Evolutionary conservation across 805 yeast species (phyloP).

Genomic region (Yamadazyma sp.): DNA sequence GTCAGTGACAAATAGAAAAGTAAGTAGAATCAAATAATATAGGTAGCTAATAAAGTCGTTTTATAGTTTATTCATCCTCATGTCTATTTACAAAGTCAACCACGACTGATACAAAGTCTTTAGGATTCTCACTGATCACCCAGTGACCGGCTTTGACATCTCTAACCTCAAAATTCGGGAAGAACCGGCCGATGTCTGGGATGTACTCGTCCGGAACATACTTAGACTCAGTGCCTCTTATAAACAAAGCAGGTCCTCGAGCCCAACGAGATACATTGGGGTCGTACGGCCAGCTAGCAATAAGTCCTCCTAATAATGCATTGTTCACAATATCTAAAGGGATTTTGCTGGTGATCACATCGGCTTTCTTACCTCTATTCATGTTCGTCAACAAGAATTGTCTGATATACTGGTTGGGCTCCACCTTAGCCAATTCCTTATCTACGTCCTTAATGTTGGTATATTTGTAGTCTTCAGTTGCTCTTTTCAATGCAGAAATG

Average conservation of each 20-base stretch:
- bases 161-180: constrained; percentile 71
- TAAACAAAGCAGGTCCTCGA: constrained; percentile 68
- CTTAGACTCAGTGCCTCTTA: constrained; percentile 73
- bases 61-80: constrained; percentile 36
- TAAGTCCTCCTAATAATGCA: constrained; percentile 59
- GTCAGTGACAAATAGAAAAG: constrained; percentile 26
- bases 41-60: too few species aligned
- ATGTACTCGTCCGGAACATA: constrained; percentile 84
- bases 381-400: constrained; percentile 79
- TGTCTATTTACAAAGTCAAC: constrained; percentile 59
- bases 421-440: constrained; percentile 59
- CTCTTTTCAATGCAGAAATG: constrained; percentile 58
- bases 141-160: constrained; percentile 91
- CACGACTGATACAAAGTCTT: constrained; percentile 64
- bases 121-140: constrained; percentile 85
- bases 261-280: constrained; percentile 53
- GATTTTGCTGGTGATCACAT: constrained; percentile 51
- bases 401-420: constrained; percentile 57
- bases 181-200: constrained; percentile 69
- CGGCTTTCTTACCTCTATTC: constrained; percentile 41
- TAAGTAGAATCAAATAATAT: too few species aligned
- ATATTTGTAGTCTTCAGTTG: constrained; percentile 48
- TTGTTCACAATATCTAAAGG: constrained; percentile 72
- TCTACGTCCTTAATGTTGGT: constrained; percentile 67
- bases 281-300: constrained; percentile 78